Conservation (phyloP, 108 stramenopile species). For the Nitzschia putrida region DNA sequence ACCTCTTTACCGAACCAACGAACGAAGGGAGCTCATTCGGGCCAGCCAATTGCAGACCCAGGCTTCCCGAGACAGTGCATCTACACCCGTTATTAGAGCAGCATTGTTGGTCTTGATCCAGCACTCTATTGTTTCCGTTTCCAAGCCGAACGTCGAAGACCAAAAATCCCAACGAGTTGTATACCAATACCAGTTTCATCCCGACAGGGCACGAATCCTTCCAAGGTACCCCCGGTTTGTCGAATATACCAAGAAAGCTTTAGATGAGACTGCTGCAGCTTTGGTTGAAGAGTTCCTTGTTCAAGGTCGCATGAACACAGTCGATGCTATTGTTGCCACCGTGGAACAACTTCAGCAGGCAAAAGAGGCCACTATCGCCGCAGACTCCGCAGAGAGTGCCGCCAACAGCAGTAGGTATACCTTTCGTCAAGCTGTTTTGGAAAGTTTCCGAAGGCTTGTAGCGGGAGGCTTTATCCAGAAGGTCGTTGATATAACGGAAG, state of each 20-base stretch:
- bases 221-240: constrained; percentile 70
- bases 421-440: constrained; percentile 45
- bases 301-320: constrained; percentile 62
- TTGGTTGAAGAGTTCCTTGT: constrained; percentile 64
- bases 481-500: constrained; percentile 43
- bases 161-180: constrained; percentile 1
- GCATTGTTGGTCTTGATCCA: constrained; percentile 74
- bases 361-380: constrained; percentile 8
- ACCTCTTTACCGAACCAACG: constrained; percentile 17
- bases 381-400: constrained; percentile 6
- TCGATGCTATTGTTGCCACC: constrained; percentile 54
- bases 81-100: constrained; percentile 53
- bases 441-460: constrained; percentile 51
- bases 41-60: constrained; percentile 15
- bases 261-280: constrained; percentile 60
- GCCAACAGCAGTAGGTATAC: constrained; percentile 30
- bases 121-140: constrained; percentile 63
- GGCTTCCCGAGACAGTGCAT: constrained; percentile 23
- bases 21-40: constrained; percentile 33
- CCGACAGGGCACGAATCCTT: constrained; percentile 55
- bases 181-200: constrained; percentile 57
- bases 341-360: constrained; percentile 44
- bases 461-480: constrained; percentile 61
- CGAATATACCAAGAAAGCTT: constrained; percentile 47
- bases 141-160: constrained; percentile 15